phyloP scores from a whole-genome alignment of 1,284 basidiomycete species.

The Entoloma clypeatum region DNA sequence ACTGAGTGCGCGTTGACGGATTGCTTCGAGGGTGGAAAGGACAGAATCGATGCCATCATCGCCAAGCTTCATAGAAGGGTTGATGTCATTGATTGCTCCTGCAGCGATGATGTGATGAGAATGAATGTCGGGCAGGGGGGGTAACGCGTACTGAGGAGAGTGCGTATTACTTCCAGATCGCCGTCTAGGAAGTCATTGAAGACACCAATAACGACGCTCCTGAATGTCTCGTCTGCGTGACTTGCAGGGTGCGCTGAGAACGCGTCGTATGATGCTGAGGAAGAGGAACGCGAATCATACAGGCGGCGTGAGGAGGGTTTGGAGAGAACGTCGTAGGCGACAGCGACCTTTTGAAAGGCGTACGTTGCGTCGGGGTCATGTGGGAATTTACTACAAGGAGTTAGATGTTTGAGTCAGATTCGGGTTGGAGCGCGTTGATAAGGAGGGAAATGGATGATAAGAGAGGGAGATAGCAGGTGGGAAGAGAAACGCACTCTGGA shows the following conservation, averaged over 20 bases:
- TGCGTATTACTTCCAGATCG: slow-evolving; percentile 77
- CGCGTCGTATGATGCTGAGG: slow-evolving; percentile 46
- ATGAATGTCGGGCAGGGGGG: neutral
- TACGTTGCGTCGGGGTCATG: slow-evolving; percentile 71
- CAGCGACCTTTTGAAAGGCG: slow-evolving; percentile 82
- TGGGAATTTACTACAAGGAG: slow-evolving; percentile 73
- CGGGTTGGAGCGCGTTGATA: too few species aligned
- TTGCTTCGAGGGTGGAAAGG: slow-evolving; percentile 54
- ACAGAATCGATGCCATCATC: slow-evolving; percentile 70
- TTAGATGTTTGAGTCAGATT: too few species aligned
- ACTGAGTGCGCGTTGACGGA: slow-evolving; percentile 70
- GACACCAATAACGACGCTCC: slow-evolving; percentile 67
- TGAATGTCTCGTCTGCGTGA: slow-evolving; percentile 73
- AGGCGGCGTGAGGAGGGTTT: slow-evolving; percentile 63
- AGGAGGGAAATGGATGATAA: slow-evolving; percentile 3
- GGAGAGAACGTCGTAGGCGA: slow-evolving; percentile 79
- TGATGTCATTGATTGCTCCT: slow-evolving; percentile 73
- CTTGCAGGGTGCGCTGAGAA: slow-evolving; percentile 47
- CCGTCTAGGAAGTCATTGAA: slow-evolving; percentile 82
- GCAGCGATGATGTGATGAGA: neutral
- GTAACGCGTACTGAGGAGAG: slow-evolving; percentile 57
- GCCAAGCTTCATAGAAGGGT: slow-evolving; percentile 64
- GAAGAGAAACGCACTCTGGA: slow-evolving; percentile 62
- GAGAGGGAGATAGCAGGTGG: neutral
- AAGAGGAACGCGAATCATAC: slow-evolving; percentile 64